Percentiles rank a stretch among this genome's conserved stretches.
phyloP scores from a whole-genome alignment of 768 basidiomycete species.

The Boletus rex-veris region DNA sequence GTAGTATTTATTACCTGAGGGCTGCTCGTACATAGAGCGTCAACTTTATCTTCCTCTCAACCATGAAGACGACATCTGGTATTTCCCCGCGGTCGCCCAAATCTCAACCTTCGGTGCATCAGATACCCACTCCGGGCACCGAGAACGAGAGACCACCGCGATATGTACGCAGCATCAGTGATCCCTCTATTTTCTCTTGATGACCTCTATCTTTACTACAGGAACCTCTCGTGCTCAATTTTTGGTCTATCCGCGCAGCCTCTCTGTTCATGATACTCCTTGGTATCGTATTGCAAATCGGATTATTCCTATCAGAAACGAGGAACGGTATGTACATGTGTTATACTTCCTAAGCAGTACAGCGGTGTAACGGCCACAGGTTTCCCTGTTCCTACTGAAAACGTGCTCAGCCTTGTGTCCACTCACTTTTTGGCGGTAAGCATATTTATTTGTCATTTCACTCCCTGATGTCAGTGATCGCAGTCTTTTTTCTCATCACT shows the following conservation, averaged over 20 bases:
- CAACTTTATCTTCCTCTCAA: neutral
- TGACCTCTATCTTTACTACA: slow-evolving; percentile 3
- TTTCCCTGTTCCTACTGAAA: slow-evolving; percentile 47
- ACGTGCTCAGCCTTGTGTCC: slow-evolving; percentile 48
- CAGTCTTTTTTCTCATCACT: slow-evolving; percentile 60
- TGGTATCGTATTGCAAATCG: slow-evolving; percentile 15
- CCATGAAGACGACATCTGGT: slow-evolving; percentile 4
- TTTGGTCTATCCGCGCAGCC: slow-evolving; percentile 38
- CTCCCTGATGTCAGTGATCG: neutral
- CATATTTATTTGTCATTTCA: slow-evolving; percentile 1
- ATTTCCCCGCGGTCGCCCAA: slow-evolving; percentile 27
- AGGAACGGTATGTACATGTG: slow-evolving; percentile 13
- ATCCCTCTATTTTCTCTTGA: neutral
- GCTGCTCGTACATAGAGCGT: neutral
- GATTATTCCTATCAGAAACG: slow-evolving; percentile 13
- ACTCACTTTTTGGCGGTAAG: slow-evolving; percentile 44
- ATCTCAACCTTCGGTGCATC: slow-evolving; percentile 44
- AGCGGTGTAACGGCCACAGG: slow-evolving; percentile 34
- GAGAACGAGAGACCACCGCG: slow-evolving; percentile 35
- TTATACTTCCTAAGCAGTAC: neutral
- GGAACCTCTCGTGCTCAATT: slow-evolving; percentile 33
- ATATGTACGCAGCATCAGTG: slow-evolving; percentile 36
- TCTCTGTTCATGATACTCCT: slow-evolving; percentile 41
- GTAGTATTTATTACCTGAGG: neutral
- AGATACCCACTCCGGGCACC: slow-evolving; percentile 45